Conservation (phyloP, 2,329 filamentous ascomycete species). For the Fusarium heterosporum region DNA sequence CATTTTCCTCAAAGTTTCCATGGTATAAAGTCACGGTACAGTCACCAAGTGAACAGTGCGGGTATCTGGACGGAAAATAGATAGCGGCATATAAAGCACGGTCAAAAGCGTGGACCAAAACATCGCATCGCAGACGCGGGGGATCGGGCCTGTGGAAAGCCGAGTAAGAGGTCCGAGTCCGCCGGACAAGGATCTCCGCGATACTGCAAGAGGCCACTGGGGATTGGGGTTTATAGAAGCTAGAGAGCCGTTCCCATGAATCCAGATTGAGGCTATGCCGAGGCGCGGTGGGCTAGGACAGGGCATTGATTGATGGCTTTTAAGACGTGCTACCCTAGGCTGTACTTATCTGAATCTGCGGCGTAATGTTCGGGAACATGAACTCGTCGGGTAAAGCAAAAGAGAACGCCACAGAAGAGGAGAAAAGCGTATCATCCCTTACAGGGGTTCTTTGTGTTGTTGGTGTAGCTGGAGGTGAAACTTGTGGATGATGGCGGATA, state of each 20-base stretch:
- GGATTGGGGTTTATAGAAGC: conserved; percentile 2
- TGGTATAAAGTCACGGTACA: neutral
- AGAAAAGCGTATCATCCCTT: conserved; percentile 10
- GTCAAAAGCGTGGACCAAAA: conserved; percentile 9
- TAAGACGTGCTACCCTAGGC: conserved; percentile 3
- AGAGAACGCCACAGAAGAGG: conserved; percentile 1
- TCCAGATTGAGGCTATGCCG: conserved; percentile 14
- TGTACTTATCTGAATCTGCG: conserved; percentile 10
- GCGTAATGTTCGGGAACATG: conserved; percentile 23
- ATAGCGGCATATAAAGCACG: conserved; percentile 15
- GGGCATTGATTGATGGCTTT: neutral
- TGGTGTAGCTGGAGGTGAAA: conserved; percentile 21
- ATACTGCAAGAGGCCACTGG: conserved; percentile 8
- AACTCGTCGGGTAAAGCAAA: neutral
- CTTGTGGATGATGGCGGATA: conserved; percentile 10
- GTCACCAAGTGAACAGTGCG: conserved; percentile 25
- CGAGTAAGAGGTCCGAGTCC: conserved; percentile 16
- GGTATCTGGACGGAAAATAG: conserved; percentile 5
- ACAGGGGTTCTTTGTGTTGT: conserved; percentile 11
- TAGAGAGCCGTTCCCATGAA: conserved; percentile 17
- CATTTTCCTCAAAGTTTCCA: neutral
- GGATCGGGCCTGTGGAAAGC: conserved; percentile 1
- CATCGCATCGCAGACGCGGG: conserved; percentile 1
- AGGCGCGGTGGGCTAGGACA: neutral
- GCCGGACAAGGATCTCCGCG: conserved; percentile 11